Percentiles rank a stretch among this genome's conserved stretches.
Conservation (phyloP, 1,284 basidiomycete genomes). For the Coniferiporia weirii region DNA sequence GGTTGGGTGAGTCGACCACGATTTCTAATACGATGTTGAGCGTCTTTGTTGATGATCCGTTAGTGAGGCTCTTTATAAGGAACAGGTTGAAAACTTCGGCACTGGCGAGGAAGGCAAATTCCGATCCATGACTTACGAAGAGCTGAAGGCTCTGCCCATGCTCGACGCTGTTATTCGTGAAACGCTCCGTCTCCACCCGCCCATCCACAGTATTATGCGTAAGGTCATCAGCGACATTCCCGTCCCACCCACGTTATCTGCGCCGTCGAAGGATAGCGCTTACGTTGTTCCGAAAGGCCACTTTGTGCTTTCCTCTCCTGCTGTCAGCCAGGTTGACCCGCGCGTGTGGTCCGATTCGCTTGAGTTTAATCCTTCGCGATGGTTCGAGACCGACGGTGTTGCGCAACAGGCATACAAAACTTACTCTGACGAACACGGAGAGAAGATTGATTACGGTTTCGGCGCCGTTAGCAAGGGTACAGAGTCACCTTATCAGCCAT, state of each 20-base stretch:
- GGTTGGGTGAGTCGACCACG: constrained; percentile 53
- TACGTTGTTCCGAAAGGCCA: constrained; percentile 92
- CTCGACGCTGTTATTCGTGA: constrained; percentile 91
- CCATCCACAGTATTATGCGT: constrained; percentile 90
- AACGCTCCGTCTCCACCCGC: constrained; percentile 88
- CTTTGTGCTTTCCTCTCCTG: constrained; percentile 88
- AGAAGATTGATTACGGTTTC: constrained; percentile 95
- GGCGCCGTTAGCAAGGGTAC: constrained; percentile 92
- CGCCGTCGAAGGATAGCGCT: constrained; percentile 64
- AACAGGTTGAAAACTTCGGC: constrained; percentile 83
- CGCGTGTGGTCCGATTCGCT: constrained; percentile 72
- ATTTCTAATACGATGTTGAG: constrained; percentile 2
- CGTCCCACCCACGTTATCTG: constrained; percentile 76
- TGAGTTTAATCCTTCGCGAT: constrained; percentile 79
- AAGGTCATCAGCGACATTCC: constrained; percentile 82
- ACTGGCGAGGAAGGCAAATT: constrained; percentile 80
- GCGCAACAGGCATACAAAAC: constrained; percentile 71
- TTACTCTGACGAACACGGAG: constrained; percentile 70
- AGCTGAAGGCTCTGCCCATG: constrained; percentile 77
- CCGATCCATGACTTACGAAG: constrained; percentile 82
- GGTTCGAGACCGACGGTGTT: constrained; percentile 76
- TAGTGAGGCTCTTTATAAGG: constrained; percentile 78
- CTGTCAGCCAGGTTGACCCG: constrained; percentile 87
- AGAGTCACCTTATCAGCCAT: constrained; percentile 89
- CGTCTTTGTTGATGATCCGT: not conserved